Base-by-base conservation (phyloP, 352 stramenopile genomes). In the Halophytophthora polymorphica region DNA sequence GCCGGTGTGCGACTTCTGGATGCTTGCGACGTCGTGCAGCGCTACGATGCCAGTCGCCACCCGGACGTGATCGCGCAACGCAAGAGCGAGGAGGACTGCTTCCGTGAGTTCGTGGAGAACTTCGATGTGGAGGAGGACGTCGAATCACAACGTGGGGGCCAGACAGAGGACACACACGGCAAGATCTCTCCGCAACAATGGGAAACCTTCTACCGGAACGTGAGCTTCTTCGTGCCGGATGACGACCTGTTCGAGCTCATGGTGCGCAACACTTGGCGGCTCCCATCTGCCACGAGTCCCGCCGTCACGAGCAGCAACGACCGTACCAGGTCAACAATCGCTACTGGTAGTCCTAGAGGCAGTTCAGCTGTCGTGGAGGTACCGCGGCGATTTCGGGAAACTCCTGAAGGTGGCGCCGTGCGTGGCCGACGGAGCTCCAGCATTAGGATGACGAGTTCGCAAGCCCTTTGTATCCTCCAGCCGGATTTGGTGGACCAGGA, bases 191-290 rank as follows among this genome's bases (percentile, higher is more conserved):
- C 60, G 14, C 28, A 49, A 13, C 75, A 89, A 42, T 89, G 75
- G 75, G 65, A 82, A 50, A 60, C 86, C 17, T 97, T 97, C 62
- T 97, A 97, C 72, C 70, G 89, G 39, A 95, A 95, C 51, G 71
- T 97, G 4, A 88, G 79, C 49, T 90, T 90, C 36, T 85, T 86
- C 39, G 82, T 97, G 41, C 61, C 68, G 6, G 76, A 91, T 69
- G 89, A 97, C 63, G 84, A 96, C 33, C 90, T 96, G 46, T 97
- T 96, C 50, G 83, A 95, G 55, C 69, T 93, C 23, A 83, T 96
- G 56, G 65, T 97, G 31, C 80, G 85, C 52, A 96, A 96, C 53
- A 86, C 84, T 11, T 97, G 89, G 77, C 73, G 81, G 38, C 67
- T 88, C 10, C 53, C 52, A 10, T 35, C 41, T 2, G 23, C 18